These are phyloP conservation scores for Fomitopsis pinicola DNA, from an alignment of 1,284 basidiomycete genomes.

Conservation along the genomic window DNA sequence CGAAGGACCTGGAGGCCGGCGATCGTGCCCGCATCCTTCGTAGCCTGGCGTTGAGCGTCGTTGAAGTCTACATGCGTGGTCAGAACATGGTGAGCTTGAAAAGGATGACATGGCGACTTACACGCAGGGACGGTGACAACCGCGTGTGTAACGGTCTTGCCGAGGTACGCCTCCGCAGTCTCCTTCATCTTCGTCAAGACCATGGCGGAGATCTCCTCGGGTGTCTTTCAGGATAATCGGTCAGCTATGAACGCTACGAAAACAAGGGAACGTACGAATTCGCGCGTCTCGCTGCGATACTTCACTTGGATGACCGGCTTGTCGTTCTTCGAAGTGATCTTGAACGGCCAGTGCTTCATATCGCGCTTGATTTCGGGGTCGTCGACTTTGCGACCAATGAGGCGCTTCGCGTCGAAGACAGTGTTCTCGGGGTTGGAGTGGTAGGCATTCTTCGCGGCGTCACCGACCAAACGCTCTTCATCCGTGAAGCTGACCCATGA, in stretches of 20 bases:
- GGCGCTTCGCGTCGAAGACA: constrained; percentile 96
- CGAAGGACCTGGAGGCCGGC: constrained; percentile 94
- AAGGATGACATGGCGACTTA: background rate
- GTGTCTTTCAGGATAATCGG: constrained; percentile 44
- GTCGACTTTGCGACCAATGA: constrained; percentile 86
- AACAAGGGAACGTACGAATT: constrained; percentile 57
- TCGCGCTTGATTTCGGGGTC: constrained; percentile 79
- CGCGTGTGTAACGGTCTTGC: constrained; percentile 94
- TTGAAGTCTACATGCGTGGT: constrained; percentile 71
- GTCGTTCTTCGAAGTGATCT: constrained; percentile 72
- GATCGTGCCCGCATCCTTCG: constrained; percentile 97
- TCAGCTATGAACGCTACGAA: background rate
- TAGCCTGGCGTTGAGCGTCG: constrained; percentile 98
- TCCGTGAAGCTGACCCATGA: constrained; percentile 92
- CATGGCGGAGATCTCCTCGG: constrained; percentile 94
- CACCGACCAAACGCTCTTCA: constrained; percentile 87
- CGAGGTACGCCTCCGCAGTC: constrained; percentile 97
- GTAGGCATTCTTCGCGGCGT: constrained; percentile 77
- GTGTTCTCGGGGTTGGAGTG: constrained; percentile 90
- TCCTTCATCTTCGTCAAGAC: constrained; percentile 98
- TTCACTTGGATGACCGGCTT: constrained; percentile 87
- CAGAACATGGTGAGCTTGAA: background rate
- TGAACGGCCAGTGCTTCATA: constrained; percentile 89
- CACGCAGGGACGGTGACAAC: constrained; percentile 97
- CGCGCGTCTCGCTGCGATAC: constrained; percentile 83